phyloP scores from a whole-genome alignment of 768 basidiomycete genomes.

The Lactifluus subvellereus region DNA sequence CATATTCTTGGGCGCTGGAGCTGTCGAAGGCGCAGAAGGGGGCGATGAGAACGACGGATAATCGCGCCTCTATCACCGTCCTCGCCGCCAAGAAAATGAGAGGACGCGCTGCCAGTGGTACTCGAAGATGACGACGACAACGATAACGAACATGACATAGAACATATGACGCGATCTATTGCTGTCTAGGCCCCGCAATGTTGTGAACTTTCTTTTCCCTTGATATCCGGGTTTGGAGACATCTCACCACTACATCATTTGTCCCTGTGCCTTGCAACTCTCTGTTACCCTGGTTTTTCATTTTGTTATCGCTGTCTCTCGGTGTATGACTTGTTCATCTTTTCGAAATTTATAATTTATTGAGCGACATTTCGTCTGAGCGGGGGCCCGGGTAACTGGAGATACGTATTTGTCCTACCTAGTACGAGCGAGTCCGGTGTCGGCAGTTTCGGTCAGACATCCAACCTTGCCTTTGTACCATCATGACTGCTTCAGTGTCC shows the following conservation, averaged over 20 bases:
- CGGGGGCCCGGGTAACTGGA: neutral
- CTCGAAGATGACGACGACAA: slow-evolving; percentile 10
- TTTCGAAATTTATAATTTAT: too few species aligned
- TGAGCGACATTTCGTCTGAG: too few species aligned
- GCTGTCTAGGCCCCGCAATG: neutral
- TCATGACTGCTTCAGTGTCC: neutral
- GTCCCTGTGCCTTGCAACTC: neutral
- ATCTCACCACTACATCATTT: neutral
- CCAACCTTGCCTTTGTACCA: neutral
- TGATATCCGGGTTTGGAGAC: neutral
- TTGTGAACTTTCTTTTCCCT: neutral
- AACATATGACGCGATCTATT: neutral
- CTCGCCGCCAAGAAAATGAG: neutral
- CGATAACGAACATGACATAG: neutral
- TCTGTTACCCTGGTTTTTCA: neutral
- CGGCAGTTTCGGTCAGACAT: neutral
- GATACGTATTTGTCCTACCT: neutral
- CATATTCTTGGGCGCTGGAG: slow-evolving; percentile 54
- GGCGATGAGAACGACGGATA: slow-evolving; percentile 4
- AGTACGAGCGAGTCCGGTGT: neutral
- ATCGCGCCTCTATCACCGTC: neutral
- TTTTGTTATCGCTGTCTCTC: neutral
- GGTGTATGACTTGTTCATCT: neutral
- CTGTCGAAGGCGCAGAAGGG: slow-evolving; percentile 32
- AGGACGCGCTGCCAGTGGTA: neutral